Evolutionary conservation across 345 rosid species (phyloP).

Genomic region (Eucalyptus sp.): DNA sequence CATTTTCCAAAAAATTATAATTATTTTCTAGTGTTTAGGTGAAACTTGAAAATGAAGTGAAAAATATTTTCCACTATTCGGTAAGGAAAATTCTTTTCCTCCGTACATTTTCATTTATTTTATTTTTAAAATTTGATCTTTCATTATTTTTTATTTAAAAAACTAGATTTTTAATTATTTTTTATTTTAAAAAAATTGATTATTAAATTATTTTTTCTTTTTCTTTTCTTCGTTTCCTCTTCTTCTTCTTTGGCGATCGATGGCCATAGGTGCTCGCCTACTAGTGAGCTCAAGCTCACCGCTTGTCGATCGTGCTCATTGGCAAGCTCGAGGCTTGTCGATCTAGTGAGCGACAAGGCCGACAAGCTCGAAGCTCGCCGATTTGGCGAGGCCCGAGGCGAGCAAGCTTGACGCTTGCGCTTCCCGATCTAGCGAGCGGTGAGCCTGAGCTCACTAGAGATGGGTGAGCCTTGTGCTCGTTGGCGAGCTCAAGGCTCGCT

Average conservation of each 20-base stretch:
- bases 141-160: too few species aligned
- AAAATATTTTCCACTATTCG: accelerated
- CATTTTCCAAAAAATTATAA: too few species aligned
- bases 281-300: accelerated
- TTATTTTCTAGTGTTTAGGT: accelerated
- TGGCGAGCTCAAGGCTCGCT: accelerated
- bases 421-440: accelerated
- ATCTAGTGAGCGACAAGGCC: accelerated
- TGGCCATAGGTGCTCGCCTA: accelerated
- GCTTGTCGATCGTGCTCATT: accelerated
- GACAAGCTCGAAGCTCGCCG: accelerated
- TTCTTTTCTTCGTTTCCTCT: too few species aligned
- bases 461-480: accelerated
- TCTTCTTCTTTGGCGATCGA: accelerated
- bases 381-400: too few species aligned
- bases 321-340: accelerated
- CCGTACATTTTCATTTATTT: too few species aligned
- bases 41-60: too few species aligned
- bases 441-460: too few species aligned
- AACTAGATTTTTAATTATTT: too few species aligned
- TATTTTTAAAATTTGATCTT: too few species aligned
- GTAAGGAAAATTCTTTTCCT: accelerated
- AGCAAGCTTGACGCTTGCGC: accelerated
- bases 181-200: too few species aligned
- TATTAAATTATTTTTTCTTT: too few species aligned